A percentile compares a stretch with the other conserved stretches of the same genome.
Conservation (phyloP, 228 moss, liverwort and hornwort genomes). For the Sphagnum fallax region DNA sequence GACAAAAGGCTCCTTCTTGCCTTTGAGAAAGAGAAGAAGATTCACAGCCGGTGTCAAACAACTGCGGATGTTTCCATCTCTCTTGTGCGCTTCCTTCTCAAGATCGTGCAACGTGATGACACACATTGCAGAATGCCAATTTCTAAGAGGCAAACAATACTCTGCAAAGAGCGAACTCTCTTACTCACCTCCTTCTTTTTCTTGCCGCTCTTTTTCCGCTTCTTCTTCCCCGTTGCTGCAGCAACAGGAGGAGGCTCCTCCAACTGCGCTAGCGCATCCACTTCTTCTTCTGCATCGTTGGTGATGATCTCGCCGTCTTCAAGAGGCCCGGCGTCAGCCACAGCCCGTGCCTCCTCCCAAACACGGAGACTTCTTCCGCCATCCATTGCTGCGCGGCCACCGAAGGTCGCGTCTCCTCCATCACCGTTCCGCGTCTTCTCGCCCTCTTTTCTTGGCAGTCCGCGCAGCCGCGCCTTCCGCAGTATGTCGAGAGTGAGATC, state of each 20-base stretch:
- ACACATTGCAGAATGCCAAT: background rate
- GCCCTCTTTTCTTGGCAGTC: conserved; percentile 1
- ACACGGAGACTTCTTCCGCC: background rate
- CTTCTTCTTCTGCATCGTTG: conserved; percentile 5
- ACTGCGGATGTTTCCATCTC: background rate
- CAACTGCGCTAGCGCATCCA: conserved; percentile 7
- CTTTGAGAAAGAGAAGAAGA: background rate
- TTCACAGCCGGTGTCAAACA: background rate
- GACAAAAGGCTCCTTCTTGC: background rate
- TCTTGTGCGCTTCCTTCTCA: no score
- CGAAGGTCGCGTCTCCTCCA: conserved; percentile 1
- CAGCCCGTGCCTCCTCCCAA: conserved; percentile 1
- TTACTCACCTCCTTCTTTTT: conserved; percentile 15
- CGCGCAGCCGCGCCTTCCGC: conserved; percentile 20
- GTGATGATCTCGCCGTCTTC: conserved; percentile 17
- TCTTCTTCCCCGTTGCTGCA: conserved; percentile 14
- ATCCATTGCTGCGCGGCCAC: conserved; percentile 1
- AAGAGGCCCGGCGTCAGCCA: conserved; percentile 4
- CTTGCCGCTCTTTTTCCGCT: conserved; percentile 30
- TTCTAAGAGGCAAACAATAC: background rate
- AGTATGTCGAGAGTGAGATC: conserved; percentile 37
- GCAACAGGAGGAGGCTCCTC: conserved; percentile 13
- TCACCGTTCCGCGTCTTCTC: background rate
- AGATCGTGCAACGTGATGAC: background rate
- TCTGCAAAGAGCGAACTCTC: background rate